Base-by-base conservation (phyloP, 2,329 filamentous ascomycete species). In the Mariannaea sp. region DNA sequence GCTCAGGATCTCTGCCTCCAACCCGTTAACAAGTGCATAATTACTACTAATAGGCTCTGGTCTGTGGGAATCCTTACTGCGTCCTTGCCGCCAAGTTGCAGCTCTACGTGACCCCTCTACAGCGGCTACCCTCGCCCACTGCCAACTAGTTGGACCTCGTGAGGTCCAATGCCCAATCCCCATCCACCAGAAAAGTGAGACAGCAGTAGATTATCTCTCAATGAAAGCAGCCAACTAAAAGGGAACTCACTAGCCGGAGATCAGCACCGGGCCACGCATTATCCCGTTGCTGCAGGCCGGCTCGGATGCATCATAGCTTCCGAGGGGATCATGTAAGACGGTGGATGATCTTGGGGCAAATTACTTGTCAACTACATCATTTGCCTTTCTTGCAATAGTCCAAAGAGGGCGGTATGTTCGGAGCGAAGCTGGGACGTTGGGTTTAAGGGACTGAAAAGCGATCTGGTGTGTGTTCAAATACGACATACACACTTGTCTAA, bases 111-210 rank as follows among this genome's bases (percentile, higher is more conserved):
- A n/a, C n/a, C n/a, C n/a, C n/a, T n/a, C n/a, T n/a, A n/a, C n/a
- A n/a, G n/a, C n/a, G n/a, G n/a, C n/a, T n/a, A n/a, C n/a, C n/a
- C n/a, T n/a, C n/a, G n/a, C n/a, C n/a, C n/a, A n/a, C n/a, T n/a
- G n/a, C n/a, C 38, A 35, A 22, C 26, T 17, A 9, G 36, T 24
- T 38, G n/a, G 22, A 20, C 33, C 19, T 16, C 24, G 29, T n/a
- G 14, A 53, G 30, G 43, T 30, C 42, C n/a, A n/a, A 33, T 20
- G n/a, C 24, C 44, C 40, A 44, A 49, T 40, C 45, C 51, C n/a
- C 6, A 48, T 16, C 32, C 14, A n/a, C 19, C 8, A 14, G 8
- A 6, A 24, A 42, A 17, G 20, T 39, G 19, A 19, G 30, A 6
- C 39, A 14, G 8, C 8, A n/a, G 12, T 50, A 17, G 17, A 38